Evolutionary conservation across 305 asterid genomes (phyloP).

Genomic region (Fraxinus angustifolia): DNA sequence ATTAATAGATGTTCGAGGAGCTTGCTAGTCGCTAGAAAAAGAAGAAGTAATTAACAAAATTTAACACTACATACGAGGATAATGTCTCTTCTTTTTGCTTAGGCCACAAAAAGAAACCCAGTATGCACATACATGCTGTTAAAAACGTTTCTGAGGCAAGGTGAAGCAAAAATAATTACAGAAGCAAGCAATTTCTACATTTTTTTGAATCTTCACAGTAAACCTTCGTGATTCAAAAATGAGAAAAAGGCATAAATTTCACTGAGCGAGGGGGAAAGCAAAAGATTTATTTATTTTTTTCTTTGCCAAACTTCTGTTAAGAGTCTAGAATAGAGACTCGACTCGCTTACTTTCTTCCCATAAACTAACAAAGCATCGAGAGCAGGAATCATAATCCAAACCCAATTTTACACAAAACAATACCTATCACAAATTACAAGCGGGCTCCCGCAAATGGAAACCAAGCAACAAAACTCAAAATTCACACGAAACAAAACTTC

Average conservation of each 20-base stretch:
- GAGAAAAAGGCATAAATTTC: not conserved
- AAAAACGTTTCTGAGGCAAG: not conserved
- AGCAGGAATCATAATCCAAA: slow-evolving; percentile 35
- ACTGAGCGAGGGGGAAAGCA: not conserved
- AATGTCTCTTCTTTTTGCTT: not conserved
- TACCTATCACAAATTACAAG: slow-evolving; percentile 20
- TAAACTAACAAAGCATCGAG: not conserved
- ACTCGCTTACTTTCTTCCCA: not conserved
- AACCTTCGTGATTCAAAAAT: not conserved
- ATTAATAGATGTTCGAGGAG: not conserved
- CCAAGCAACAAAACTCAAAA: slow-evolving; percentile 5
- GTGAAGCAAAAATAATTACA: slow-evolving; percentile 7
- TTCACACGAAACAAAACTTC: slow-evolving; percentile 4
- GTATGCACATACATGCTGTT: not conserved
- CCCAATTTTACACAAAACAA: not conserved
- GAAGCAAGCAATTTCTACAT: slow-evolving; percentile 4
- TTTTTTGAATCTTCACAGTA: not conserved
- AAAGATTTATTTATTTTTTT: not conserved
- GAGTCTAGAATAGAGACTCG: not conserved
- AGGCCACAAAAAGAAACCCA: not conserved
- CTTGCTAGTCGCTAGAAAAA: not conserved
- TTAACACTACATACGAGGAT: not conserved
- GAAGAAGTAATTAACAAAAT: not conserved
- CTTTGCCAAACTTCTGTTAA: not conserved
- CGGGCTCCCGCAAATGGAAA: slow-evolving; percentile 21